Evolutionary conservation across 2,329 filamentous ascomycete genomes (phyloP).

Genomic region (Diaporthe caulivora): DNA sequence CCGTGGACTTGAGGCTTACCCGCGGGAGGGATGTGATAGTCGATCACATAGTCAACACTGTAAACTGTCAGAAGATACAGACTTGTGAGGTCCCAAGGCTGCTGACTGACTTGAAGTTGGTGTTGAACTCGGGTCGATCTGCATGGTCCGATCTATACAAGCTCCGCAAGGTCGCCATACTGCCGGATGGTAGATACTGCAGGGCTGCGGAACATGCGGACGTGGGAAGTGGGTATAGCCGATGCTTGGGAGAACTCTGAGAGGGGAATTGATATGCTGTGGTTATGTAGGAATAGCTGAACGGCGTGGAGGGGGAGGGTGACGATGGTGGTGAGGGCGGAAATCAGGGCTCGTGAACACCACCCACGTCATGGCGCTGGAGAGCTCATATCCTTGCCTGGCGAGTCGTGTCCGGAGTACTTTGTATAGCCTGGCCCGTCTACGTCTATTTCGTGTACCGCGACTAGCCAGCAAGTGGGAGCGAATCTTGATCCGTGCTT

Average conservation of each 20-base stretch:
- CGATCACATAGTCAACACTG: conserved; percentile 89
- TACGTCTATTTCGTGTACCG: neutral
- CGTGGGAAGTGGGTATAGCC: neutral
- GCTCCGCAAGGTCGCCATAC: conserved; percentile 51
- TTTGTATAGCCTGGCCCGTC: neutral
- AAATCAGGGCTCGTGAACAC: conserved; percentile 2
- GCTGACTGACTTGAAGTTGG: conserved; percentile 56
- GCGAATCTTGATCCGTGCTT: conserved; percentile 20
- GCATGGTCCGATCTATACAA: conserved; percentile 49
- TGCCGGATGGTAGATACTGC: conserved; percentile 9
- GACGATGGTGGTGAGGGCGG: conserved; percentile 7
- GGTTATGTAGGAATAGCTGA: conserved; percentile 10
- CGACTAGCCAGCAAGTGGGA: neutral
- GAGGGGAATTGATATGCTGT: conserved; percentile 5
- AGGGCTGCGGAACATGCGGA: conserved; percentile 28
- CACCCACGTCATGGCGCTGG: conserved; percentile 32
- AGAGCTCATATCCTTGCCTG: conserved; percentile 31
- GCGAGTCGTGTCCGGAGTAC: neutral
- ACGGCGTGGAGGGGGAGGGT: neutral
- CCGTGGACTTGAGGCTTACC: conserved; percentile 59
- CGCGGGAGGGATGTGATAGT: conserved; percentile 78
- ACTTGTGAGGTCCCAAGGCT: conserved; percentile 1
- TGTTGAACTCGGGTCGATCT: conserved; percentile 43
- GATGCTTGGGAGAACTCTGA: conserved; percentile 4
- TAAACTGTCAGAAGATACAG: conserved; percentile 34